Evolutionary conservation across 164 flowering plant species (phyloP), one percentile per base, ranked within the genome.

Genomic region (Chloranthus sessilifolius): DNA sequence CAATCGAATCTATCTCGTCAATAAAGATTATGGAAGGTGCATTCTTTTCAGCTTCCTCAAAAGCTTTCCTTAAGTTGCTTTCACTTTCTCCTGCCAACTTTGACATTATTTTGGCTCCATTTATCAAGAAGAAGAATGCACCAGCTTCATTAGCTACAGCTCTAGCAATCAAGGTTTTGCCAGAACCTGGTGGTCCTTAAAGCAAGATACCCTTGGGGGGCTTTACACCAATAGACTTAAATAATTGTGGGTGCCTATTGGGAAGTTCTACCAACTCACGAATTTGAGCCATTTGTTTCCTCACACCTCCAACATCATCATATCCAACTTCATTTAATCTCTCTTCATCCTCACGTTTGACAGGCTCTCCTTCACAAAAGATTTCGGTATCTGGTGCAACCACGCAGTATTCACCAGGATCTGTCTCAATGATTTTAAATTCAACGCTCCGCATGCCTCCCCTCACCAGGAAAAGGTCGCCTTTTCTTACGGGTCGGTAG

Each of bases 371-470:
- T 44, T 81, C 87, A 45, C 82, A 78, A 59, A 76, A 78, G 34
- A 81, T 76, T 64, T 78, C 82, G n/a, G 88, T 78, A 48, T 81
- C 84, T 10, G 88, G 82, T 15, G 84, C 77, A 47, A 81, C 79
- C 58, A 81, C 64, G 69, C 83, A 81, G 43, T 81, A 81, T 27
- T 81, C 88, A 22, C 70, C 80, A 43, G 88, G 84, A 8, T 79
- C 84, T 31, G 84, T 74, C 60, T 74, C 87, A 30, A 81, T 66
- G 14, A 79, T 74, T 56, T 81, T 81, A 35, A 81, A 81, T 36
- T 81, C 88, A 44, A 79, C 76, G 45, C 84, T 79, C 15, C 84
- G 53, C 84, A 81, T 81, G 35, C 84, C 82, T n/a, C 84, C 87
- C 25, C 82, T 76, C 1, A 79, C 79, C 11, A 68, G 76, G 63